A percentile compares a stretch with the other conserved stretches of the same genome.
phyloP scores from a whole-genome alignment of 148 eudicot genomes.

The Suaeda aralocaspica region DNA sequence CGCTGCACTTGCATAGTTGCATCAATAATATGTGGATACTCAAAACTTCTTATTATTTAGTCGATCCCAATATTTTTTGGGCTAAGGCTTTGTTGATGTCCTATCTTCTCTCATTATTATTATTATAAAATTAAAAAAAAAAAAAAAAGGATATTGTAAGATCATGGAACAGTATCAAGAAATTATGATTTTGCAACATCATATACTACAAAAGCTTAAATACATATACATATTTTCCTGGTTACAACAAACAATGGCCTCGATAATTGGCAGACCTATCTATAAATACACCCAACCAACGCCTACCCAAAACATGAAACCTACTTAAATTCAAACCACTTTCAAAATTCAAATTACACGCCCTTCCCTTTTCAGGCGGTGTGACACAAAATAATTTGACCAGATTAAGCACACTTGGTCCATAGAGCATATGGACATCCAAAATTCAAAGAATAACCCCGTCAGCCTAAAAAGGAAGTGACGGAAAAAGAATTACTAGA shows the following conservation, averaged over 20 bases:
- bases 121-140: too few species aligned
- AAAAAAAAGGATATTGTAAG: too few species aligned
- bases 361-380: conserved; percentile 19
- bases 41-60: too few species aligned
- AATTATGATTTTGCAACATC: too few species aligned
- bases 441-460: conserved; percentile 27
- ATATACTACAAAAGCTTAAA: conserved; percentile 26
- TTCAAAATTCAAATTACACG: conserved; percentile 14
- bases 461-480: conserved; percentile 22
- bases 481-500: conserved; percentile 30
- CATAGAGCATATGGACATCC: conserved; percentile 31
- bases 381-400: conserved; percentile 16
- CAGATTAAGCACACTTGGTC: conserved; percentile 25
- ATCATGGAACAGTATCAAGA: too few species aligned
- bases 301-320: conserved; percentile 19
- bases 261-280: conserved; percentile 19
- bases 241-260: conserved; percentile 28
- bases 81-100: too few species aligned
- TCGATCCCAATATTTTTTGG: too few species aligned
- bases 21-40: too few species aligned
- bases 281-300: conserved; percentile 25
- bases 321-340: conserved; percentile 21
- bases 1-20: too few species aligned
- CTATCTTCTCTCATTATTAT: too few species aligned
- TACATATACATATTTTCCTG: conserved; percentile 22